A percentile compares a stretch with the other conserved stretches of the same genome.
Evolutionary conservation across 345 rosid genomes (phyloP).

Genomic region (Aquilaria malaccensis): DNA sequence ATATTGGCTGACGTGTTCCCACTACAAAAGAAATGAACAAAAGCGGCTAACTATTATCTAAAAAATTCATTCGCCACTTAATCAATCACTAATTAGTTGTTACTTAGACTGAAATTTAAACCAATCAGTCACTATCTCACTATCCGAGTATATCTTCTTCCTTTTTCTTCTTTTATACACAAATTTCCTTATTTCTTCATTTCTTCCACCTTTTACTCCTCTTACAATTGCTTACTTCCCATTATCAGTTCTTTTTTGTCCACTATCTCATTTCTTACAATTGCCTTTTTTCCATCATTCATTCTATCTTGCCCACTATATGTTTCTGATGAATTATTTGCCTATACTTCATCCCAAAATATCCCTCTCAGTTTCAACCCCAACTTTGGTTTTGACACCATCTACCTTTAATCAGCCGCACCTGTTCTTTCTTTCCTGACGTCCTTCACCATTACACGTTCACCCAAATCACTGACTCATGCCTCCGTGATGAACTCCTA

Average conservation of each 20-base stretch:
- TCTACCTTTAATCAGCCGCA: constrained; percentile 30
- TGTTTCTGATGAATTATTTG: constrained; percentile 20
- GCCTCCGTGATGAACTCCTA: constrained; percentile 40
- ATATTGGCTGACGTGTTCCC: too few species aligned
- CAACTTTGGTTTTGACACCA: constrained; percentile 37
- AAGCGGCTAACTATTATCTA: too few species aligned
- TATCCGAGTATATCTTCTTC: constrained; percentile 18
- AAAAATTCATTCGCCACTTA: too few species aligned
- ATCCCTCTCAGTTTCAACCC: constrained; percentile 41
- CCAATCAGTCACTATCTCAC: too few species aligned
- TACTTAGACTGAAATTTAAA: too few species aligned
- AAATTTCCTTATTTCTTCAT: too few species aligned
- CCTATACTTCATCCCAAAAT: constrained; percentile 35
- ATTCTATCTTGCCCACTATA: background rate
- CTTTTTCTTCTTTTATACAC: background rate
- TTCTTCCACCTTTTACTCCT: constrained; percentile 12
- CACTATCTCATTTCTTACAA: constrained; percentile 26
- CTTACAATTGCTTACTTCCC: constrained; percentile 23
- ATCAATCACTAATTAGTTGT: too few species aligned
- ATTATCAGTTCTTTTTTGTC: constrained; percentile 31
- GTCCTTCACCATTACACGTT: constrained; percentile 37
- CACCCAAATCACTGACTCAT: constrained; percentile 36
- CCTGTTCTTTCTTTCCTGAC: constrained; percentile 33
- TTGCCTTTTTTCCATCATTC: background rate
- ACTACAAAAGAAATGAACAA: too few species aligned